phyloP scores from a whole-genome alignment of 148 eudicot species.

The Diospyros lotus region DNA sequence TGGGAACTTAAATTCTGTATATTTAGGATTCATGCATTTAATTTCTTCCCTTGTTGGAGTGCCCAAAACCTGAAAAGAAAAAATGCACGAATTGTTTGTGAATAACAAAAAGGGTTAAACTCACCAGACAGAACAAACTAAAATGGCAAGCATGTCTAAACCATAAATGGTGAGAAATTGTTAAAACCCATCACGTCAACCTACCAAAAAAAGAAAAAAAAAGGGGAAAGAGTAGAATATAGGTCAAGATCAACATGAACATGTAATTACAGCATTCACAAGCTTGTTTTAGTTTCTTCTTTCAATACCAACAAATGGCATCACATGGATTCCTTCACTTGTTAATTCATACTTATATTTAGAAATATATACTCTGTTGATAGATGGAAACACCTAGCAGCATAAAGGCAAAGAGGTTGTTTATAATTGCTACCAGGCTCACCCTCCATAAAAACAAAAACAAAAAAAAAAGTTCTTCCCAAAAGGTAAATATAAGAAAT shows the following conservation, averaged over 20 bases:
- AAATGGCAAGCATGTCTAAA: not conserved
- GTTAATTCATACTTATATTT: not conserved
- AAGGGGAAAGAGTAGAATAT: not conserved
- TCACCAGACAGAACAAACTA: not conserved
- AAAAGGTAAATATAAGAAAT: not conserved
- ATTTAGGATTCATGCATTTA: slow-evolving; percentile 96
- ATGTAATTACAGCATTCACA: not conserved
- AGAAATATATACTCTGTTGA: too few species aligned
- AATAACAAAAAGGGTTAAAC: not conserved
- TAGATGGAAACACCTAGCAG: not conserved
- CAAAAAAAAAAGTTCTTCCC: not conserved
- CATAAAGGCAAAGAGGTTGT: not conserved
- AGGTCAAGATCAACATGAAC: not conserved
- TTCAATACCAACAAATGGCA: not conserved
- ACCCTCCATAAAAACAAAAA: not conserved
- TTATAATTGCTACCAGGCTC: not conserved
- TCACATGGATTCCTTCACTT: not conserved
- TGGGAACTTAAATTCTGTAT: slow-evolving; percentile 92
- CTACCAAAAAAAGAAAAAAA: too few species aligned
- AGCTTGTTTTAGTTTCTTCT: slow-evolving; percentile 5
- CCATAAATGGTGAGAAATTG: not conserved
- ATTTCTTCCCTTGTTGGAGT: slow-evolving; percentile 98
- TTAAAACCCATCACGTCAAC: not conserved
- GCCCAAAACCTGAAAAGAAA: slow-evolving; percentile 60
- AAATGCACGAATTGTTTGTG: not conserved